phyloP scores from a whole-genome alignment of 1,284 basidiomycete species.

The Ustilago hordei region DNA sequence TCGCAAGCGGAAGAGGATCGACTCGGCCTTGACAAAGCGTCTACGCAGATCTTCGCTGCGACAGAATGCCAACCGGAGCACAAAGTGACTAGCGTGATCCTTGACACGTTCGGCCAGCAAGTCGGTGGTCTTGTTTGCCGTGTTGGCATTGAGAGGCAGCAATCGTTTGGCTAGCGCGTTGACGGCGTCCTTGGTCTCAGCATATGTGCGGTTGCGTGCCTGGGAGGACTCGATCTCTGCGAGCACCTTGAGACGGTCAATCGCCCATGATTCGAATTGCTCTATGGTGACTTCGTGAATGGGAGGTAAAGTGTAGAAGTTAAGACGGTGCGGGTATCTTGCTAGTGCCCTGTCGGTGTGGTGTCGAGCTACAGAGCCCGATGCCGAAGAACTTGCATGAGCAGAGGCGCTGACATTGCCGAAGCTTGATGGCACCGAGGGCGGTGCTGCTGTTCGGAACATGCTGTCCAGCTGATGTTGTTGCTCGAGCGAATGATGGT shows the following conservation, averaged over 20 bases:
- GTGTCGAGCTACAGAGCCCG: slow-evolving; percentile 45
- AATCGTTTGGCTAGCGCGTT: slow-evolving; percentile 77
- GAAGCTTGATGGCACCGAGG: slow-evolving; percentile 36
- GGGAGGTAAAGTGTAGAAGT: slow-evolving; percentile 83
- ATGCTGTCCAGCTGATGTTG: slow-evolving; percentile 9
- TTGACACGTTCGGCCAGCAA: slow-evolving; percentile 77
- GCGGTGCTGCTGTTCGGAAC: slow-evolving; percentile 48
- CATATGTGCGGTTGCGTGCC: slow-evolving; percentile 83
- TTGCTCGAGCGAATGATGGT: not conserved
- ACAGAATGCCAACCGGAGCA: slow-evolving; percentile 93
- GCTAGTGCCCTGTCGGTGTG: slow-evolving; percentile 36
- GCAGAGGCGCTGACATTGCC: slow-evolving; percentile 27
- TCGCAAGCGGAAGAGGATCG: slow-evolving; percentile 83
- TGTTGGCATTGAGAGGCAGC: slow-evolving; percentile 78
- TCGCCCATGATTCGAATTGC: slow-evolving; percentile 92
- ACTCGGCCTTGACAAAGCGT: slow-evolving; percentile 90
- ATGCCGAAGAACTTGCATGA: slow-evolving; percentile 29
- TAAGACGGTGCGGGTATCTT: slow-evolving; percentile 63
- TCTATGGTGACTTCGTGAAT: slow-evolving; percentile 91
- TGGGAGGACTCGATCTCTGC: slow-evolving; percentile 94
- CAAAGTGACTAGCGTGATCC: slow-evolving; percentile 94
- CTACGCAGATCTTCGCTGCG: slow-evolving; percentile 90
- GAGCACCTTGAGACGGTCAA: slow-evolving; percentile 86
- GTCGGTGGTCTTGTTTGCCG: slow-evolving; percentile 72
- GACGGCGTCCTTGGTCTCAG: slow-evolving; percentile 79